A percentile compares a stretch with the other conserved stretches of the same genome.
Evolutionary conservation across 2,329 filamentous ascomycete species (phyloP).

Genomic region (Chalaropsis thielavioides): DNA sequence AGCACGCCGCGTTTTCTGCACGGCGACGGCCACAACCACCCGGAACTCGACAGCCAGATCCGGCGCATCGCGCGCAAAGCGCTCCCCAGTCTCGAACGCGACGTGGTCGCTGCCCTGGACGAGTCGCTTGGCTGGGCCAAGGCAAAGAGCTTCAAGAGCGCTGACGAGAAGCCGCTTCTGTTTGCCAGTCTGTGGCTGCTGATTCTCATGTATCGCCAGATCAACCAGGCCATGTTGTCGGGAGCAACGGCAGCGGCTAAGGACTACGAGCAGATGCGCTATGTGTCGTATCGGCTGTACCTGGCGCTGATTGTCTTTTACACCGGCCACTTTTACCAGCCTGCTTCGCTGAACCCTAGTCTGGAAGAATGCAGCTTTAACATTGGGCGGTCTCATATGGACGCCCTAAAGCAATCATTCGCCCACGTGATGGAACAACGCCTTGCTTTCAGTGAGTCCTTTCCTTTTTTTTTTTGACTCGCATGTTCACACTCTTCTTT

Average conservation of each 20-base stretch:
- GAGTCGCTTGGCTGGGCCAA: constrained; percentile 27
- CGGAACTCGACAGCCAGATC: constrained; percentile 27
- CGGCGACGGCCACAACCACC: constrained; percentile 21
- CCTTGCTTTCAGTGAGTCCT: constrained; percentile 8
- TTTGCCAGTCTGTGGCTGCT: constrained; percentile 38
- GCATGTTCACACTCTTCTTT: background rate
- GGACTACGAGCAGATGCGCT: background rate
- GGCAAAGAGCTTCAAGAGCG: constrained; percentile 24
- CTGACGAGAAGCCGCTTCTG: constrained; percentile 30
- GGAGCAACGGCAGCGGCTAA: constrained; percentile 22
- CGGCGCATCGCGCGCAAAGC: constrained; percentile 28
- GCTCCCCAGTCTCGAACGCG: constrained; percentile 27
- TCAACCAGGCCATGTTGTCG: constrained; percentile 21
- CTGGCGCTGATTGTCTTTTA: constrained; percentile 21
- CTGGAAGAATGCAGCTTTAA: constrained; percentile 12
- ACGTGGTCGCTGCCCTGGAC: constrained; percentile 30
- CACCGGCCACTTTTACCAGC: constrained; percentile 19
- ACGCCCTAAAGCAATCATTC: background rate
- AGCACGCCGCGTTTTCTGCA: constrained; percentile 31
- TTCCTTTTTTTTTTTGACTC: background rate
- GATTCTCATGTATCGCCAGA: constrained; percentile 34
- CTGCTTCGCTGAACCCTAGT: constrained; percentile 17
- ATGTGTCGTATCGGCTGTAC: constrained; percentile 16
- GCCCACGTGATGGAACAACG: constrained; percentile 1
- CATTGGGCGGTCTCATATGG: background rate